phyloP scores from a whole-genome alignment of 371 early-diverging fungal genomes.

The Mortierella sp. region DNA sequence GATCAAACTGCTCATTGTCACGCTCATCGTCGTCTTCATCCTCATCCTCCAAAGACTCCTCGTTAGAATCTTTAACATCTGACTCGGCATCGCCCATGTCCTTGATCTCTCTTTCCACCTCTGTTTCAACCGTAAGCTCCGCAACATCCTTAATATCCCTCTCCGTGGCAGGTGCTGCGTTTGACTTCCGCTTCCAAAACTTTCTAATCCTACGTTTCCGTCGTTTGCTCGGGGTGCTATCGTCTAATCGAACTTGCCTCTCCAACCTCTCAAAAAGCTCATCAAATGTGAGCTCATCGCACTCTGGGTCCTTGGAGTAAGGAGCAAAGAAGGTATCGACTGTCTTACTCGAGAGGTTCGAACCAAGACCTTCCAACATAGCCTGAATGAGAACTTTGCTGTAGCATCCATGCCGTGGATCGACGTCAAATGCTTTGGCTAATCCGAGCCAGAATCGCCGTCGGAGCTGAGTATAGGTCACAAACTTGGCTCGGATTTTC shows the following conservation, averaged over 20 bases:
- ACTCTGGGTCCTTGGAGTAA: conserved; percentile 64
- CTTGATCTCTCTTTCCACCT: conserved; percentile 6
- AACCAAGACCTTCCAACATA: conserved; percentile 82
- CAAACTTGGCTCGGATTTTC: conserved; percentile 69
- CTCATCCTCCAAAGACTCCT: conserved; percentile 34
- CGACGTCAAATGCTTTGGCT: conserved; percentile 72
- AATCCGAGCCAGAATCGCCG: conserved; percentile 81
- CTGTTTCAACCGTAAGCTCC: neutral
- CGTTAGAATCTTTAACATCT: conserved; percentile 41
- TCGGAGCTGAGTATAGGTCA: conserved; percentile 73
- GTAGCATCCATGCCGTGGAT: conserved; percentile 51
- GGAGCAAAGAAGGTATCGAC: conserved; percentile 72
- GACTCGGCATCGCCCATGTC: conserved; percentile 2
- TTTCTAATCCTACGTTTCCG: conserved; percentile 38
- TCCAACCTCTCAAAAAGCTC: conserved; percentile 77
- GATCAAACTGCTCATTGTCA: conserved; percentile 50
- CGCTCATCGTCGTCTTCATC: conserved; percentile 40
- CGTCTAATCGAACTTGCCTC: conserved; percentile 50
- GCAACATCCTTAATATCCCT: too few species aligned
- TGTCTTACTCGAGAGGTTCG: conserved; percentile 76
- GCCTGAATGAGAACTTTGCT: conserved; percentile 74
- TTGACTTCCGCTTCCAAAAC: conserved; percentile 39
- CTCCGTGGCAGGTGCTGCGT: neutral
- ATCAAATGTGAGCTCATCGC: conserved; percentile 74
- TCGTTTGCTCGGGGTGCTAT: conserved; percentile 29